Evolutionary conservation across 1,139 yeast species (phyloP), one percentile per base, ranked within the genome.

Genomic region (Scheffersomyces cryptocercus): DNA sequence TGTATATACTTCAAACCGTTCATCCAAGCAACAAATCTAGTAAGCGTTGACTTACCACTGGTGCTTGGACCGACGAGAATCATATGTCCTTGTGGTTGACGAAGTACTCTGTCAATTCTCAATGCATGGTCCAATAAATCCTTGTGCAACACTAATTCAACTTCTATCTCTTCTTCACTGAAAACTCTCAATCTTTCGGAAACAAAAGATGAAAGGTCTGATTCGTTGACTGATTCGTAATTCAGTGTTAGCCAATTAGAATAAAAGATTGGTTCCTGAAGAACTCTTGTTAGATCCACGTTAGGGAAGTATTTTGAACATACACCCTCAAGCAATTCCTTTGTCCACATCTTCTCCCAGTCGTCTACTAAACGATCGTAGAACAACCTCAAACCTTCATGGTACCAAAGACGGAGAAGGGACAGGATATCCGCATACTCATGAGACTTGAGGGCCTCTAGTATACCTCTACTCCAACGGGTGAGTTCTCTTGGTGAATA

Each of bases 401-500:
- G 89, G 10, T 83, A 85, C 93, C 95, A 88, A 2, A 88, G 54
- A 32, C 91, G 67, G 0, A 87, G 62, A 20, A 89, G 62, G 0
- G 73, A 73, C 29, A 67, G 67, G 12, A 81, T 54, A 0, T 67
- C 56, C 2, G 70, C 48, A 29, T 66, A 61, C 3, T 68, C 70
- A 2, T 67, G 51, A 1, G 73, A 61, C 43, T 68, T 65, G 10
- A 86, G 55, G 0, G 85, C 85, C 39, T 79, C 80, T 41, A 80
- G 73, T 1, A 93, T 64, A n/a, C 97, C 96, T 47, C 87, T 74
- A 2, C 82, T 70, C 96, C 97, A 89, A 46, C 98, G 69, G 0
- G 98, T 89, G 24, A 93, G 72, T 58, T 93, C 99, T 61, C 98
- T 81, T 0, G 99, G 98, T 24, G 96, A 85, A 58, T 85, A 87